Evolutionary conservation across 345 rosid species (phyloP).

Genomic region (Melaleuca alternifolia): DNA sequence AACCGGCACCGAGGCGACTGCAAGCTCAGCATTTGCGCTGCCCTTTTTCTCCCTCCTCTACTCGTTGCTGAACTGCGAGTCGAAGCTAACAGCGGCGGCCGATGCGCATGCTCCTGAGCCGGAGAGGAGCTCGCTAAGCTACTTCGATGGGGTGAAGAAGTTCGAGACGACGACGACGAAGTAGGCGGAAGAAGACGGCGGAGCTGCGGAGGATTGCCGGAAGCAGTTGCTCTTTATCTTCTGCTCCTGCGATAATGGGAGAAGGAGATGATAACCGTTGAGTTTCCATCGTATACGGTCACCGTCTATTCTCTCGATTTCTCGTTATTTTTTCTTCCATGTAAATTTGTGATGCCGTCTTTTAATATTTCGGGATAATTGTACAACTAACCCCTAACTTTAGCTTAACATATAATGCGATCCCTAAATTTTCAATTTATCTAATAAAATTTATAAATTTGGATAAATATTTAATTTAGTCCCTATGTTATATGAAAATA

Average conservation of each 20-base stretch:
- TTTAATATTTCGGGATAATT: too few relatives aligned
- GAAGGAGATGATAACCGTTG: background rate
- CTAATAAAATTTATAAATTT: rapidly evolving
- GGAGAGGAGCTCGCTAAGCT: background rate
- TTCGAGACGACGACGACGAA: background rate
- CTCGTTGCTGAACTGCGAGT: background rate
- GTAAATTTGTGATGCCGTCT: background rate
- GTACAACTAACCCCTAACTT: too few relatives aligned
- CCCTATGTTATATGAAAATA: background rate
- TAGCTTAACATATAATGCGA: rapidly evolving
- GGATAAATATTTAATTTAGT: background rate
- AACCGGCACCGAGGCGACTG: background rate
- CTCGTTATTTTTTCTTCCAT: background rate
- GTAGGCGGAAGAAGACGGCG: background rate
- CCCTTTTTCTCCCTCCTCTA: background rate
- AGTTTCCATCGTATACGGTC: background rate
- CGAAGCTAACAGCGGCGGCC: background rate
- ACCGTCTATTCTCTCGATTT: background rate
- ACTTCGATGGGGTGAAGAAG: background rate
- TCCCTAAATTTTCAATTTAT: rapidly evolving
- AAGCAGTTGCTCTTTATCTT: background rate
- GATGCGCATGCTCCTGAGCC: background rate
- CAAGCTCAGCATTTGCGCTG: background rate
- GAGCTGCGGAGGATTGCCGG: background rate
- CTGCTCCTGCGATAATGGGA: background rate